phyloP scores from a whole-genome alignment of 2,329 filamentous ascomycete genomes.

The Pyricularia grisea region DNA sequence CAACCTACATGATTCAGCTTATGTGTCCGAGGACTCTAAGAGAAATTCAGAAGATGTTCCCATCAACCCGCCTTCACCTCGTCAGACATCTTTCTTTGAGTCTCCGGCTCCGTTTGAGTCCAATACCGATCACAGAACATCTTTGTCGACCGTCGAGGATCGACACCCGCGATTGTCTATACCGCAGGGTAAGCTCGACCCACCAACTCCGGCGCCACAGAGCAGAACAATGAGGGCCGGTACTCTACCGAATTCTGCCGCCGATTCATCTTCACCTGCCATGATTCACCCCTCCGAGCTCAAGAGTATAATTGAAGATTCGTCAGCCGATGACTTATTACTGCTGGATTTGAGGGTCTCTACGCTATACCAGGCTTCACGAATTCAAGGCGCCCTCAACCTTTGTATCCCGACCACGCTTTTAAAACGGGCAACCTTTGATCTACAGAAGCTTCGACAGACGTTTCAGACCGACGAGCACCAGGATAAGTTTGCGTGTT shows the following conservation, averaged over 20 bases:
- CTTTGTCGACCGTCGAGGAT: slow-evolving; percentile 34
- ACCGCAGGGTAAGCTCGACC: slow-evolving; percentile 35
- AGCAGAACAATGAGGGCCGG: slow-evolving; percentile 28
- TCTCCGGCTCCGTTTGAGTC: slow-evolving; percentile 34
- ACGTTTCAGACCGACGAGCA: slow-evolving; percentile 70
- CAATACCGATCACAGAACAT: slow-evolving; percentile 22
- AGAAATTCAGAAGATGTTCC: slow-evolving; percentile 38
- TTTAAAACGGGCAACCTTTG: slow-evolving; percentile 83
- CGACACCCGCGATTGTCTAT: slow-evolving; percentile 46
- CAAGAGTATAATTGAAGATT: slow-evolving; percentile 41
- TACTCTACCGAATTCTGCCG: slow-evolving; percentile 43
- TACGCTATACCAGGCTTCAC: slow-evolving; percentile 67
- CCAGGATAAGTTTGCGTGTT: slow-evolving; percentile 63
- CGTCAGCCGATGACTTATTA: slow-evolving; percentile 39
- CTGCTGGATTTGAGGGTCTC: slow-evolving; percentile 81
- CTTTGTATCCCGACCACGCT: slow-evolving; percentile 92
- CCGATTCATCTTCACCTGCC: slow-evolving; percentile 27
- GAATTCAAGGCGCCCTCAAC: slow-evolving; percentile 75
- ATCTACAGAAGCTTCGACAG: slow-evolving; percentile 75
- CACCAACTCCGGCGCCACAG: slow-evolving; percentile 21
- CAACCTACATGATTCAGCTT: slow-evolving; percentile 41
- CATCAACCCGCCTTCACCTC: slow-evolving; percentile 27
- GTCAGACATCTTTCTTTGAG: slow-evolving; percentile 33
- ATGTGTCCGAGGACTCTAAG: slow-evolving; percentile 44
- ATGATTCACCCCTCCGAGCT: slow-evolving; percentile 47